phyloP scores from a whole-genome alignment of 768 basidiomycete genomes.

The Suillus bovinus region DNA sequence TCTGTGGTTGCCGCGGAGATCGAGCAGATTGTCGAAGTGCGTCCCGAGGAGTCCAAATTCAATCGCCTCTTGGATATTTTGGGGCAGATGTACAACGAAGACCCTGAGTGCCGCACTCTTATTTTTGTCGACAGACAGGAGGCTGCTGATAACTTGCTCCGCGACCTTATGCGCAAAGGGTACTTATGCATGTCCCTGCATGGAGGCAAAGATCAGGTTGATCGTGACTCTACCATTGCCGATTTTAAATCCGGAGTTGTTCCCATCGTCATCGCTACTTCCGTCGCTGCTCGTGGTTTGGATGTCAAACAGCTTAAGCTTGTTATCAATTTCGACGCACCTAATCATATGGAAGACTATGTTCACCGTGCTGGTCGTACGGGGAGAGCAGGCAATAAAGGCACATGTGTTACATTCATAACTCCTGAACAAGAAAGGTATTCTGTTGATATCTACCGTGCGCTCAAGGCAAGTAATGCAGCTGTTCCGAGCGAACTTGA shows the following conservation, averaged over 20 bases:
- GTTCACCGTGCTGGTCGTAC: constrained; percentile 99
- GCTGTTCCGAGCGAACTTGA: constrained; percentile 83
- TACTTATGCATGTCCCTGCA: constrained; percentile 97
- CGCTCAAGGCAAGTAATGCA: constrained; percentile 90
- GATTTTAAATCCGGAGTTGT: constrained; percentile 98
- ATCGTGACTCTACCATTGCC: constrained; percentile 94
- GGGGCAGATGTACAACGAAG: constrained; percentile 96
- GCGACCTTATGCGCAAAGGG: constrained; percentile 93
- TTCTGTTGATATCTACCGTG: constrained; percentile 94
- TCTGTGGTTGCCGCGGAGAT: constrained; percentile 98
- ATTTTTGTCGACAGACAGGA: constrained; percentile 99
- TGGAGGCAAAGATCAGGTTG: constrained; percentile 98
- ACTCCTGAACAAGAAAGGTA: constrained; percentile 97
- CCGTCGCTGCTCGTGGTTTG: constrained; percentile 94
- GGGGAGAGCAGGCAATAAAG: constrained; percentile 96
- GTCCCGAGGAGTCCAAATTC: constrained; percentile 91
- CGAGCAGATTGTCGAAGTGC: constrained; percentile 96
- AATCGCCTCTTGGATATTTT: constrained; percentile 94
- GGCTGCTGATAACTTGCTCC: constrained; percentile 92
- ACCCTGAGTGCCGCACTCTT: constrained; percentile 89
- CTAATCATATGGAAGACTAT: constrained; percentile 99
- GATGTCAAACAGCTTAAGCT: constrained; percentile 98
- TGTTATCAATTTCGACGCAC: constrained; percentile 95
- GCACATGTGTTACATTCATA: constrained; percentile 97
- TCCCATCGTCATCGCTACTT: constrained; percentile 97